Base-by-base conservation (phyloP, 805 yeast genomes). In the Yarrowia bubula region DNA sequence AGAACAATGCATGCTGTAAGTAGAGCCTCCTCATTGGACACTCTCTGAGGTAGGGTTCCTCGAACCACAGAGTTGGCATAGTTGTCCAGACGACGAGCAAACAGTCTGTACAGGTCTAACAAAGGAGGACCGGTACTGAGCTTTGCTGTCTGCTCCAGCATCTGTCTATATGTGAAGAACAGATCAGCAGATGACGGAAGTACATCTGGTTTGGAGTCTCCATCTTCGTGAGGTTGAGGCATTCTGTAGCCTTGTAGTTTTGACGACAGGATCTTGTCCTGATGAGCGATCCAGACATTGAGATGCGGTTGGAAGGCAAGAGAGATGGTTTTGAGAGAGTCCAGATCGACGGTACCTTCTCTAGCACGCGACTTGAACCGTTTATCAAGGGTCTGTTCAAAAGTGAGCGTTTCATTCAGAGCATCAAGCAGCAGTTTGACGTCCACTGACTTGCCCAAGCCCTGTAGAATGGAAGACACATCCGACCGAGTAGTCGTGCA, bases 171-270 rank as follows among this genome's bases (percentile, higher is more conserved):
- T 2, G 84, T 77, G 70, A 91, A 83, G 75, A 95, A 92, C 38
- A 95, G 75, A 69, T 93, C 98, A 0, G 96, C 90, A 10, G 96
- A 89, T 0, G 97, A 89, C 42, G 88, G 90, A 8, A 95, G 79
- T 14, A 95, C 92, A 5, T 64, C 67, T 9, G 50, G 84, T 5
- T 88, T 83, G 9, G 83, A 79, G 43, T 81, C 82, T 75, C 66
- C 60, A 15, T 68, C 80, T 63, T 75, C 67, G 66, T 87, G 75
- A 28, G 64, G 65, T 10, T 69, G 69, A 7, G 71, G 71, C 31
- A 70, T 67, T 72, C 86, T 77, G 71, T 87, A 91, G 63, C 86
- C 89, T 43, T 83, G 72, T 65, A 92, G 78, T 70, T 88, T 89
- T 8, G 81, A 78, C 44, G 83, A 81, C 69, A 93, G 79, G 37